Evolutionary conservation across 805 yeast genomes (phyloP).

Genomic region (Zygosaccharomyces rouxii): DNA sequence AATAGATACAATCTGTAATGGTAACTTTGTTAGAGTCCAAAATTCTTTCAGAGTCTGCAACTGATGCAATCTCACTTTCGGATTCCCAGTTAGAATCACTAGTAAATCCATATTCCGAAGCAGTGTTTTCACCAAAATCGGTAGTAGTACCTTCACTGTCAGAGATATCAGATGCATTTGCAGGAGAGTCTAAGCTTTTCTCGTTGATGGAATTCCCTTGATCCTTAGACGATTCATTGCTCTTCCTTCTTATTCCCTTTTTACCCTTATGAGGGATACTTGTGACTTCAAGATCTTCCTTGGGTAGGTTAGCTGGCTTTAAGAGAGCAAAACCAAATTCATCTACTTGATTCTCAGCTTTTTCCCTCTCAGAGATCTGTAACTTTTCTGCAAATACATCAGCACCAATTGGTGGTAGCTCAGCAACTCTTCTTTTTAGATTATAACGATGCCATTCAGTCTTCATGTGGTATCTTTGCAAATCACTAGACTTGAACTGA

Average conservation of each 20-base stretch:
- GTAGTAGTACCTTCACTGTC: conserved; percentile 38
- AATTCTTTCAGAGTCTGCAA: conserved; percentile 22
- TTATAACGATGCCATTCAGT: conserved; percentile 98
- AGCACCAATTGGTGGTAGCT: conserved; percentile 66
- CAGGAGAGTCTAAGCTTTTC: neutral
- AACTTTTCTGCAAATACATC: conserved; percentile 42
- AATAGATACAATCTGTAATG: conserved; percentile 50
- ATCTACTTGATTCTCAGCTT: conserved; percentile 32
- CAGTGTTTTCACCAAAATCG: conserved; percentile 43
- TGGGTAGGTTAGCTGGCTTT: conserved; percentile 22
- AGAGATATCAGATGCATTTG: conserved; percentile 45
- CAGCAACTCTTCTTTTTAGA: conserved; percentile 87
- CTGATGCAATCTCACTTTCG: conserved; percentile 32
- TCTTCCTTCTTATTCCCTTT: neutral
- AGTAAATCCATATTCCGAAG: conserved; percentile 47
- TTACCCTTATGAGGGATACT: neutral
- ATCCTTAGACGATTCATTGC: neutral
- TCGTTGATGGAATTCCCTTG: neutral
- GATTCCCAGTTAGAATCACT: conserved; percentile 36
- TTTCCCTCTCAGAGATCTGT: conserved; percentile 35
- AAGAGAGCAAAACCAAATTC: conserved; percentile 39
- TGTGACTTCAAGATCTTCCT: neutral
- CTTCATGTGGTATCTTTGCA: conserved; percentile 91
- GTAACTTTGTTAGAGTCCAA: conserved; percentile 36
- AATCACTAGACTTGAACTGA: conserved; percentile 73